Evolutionary conservation across 306 rosid species (phyloP).

Genomic region (Castanea mollissima): DNA sequence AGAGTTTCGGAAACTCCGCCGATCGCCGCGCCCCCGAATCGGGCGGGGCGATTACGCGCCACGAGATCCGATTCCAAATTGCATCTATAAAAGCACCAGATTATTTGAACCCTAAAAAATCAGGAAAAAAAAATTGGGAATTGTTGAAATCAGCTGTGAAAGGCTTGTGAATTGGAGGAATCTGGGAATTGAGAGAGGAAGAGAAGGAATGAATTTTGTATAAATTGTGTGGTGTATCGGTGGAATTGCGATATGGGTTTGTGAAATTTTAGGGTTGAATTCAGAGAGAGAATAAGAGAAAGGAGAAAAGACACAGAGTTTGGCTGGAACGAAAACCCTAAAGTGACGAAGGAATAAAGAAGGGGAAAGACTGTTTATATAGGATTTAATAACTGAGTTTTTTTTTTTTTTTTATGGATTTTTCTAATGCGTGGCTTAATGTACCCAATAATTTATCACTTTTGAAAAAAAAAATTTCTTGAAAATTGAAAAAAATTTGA

Average conservation of each 20-base stretch:
- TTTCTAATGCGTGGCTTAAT: too few species aligned
- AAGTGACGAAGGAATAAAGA: slow-evolving; percentile 6
- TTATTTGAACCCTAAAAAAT: background rate
- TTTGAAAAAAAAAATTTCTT: too few species aligned
- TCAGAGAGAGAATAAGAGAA: background rate
- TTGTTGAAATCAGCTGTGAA: too few species aligned
- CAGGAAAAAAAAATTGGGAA: too few species aligned
- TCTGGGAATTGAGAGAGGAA: background rate
- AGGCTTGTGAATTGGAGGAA: background rate
- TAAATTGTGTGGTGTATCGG: background rate
- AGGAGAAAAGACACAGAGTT: too few species aligned
- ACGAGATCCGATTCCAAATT: slow-evolving; percentile 31
- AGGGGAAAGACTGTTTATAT: slow-evolving; percentile 13
- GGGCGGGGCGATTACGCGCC: slow-evolving; percentile 47
- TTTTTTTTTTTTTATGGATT: background rate
- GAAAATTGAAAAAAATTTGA: too few species aligned
- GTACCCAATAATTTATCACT: too few species aligned
- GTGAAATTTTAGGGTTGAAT: background rate
- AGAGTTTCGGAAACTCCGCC: slow-evolving; percentile 61
- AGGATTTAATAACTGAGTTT: background rate
- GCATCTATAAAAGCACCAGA: slow-evolving; percentile 27
- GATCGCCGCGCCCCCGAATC: slow-evolving; percentile 15
- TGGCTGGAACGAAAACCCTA: slow-evolving; percentile 36
- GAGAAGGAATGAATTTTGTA: background rate
- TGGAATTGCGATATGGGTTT: background rate